Base-by-base conservation (phyloP, 2,329 filamentous ascomycete genomes). In the Fusarium acutatum region DNA sequence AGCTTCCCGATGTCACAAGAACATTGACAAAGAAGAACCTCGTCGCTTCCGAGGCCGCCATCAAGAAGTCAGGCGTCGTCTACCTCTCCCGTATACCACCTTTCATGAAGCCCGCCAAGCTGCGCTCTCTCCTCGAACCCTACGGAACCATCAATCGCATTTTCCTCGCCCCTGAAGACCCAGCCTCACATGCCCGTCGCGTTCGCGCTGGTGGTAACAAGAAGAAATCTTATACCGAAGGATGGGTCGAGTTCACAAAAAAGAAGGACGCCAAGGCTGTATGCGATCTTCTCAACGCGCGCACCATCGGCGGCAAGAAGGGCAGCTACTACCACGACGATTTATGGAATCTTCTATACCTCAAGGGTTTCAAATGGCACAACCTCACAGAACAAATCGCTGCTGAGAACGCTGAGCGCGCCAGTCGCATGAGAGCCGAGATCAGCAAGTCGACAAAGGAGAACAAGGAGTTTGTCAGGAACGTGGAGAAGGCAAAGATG, bases 31-130 rank as follows among this genome's bases (percentile, higher is more conserved):
- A 92, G 80, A 91, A 93, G 83, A 92, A 93, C 79, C 88, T 93
- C 54, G 88, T 92, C 43, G 86, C 87, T 10, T 88, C 90, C 17
- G 89, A 91, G 71, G 88, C 88, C 40, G 90, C 91, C 28, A 87
- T 92, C 67, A 90, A 89, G 75, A 92, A 91, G 80, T 94, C 93
- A 0, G 94, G 94, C 71, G 93, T 97, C 18, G 86, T 96, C 68
- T 97, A 96, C 83, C 87, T 97, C 70, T 96, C 93, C 9, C 91
- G 94, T 67, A 90, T 96, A 71, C 94, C 94, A 8, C 94, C 94
- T 0, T 97, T 95, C 82, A 96, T 97, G 93, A 95, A 95, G 78
- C 93, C 94, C 12, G 85, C 87, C 58, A 95, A 95, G 79, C 86
- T 96, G 44, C 91, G 93, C 73, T 91, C 91, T 24, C 90, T 95